Base-by-base conservation (phyloP, 2,329 filamentous ascomycete species). In the Mariannaea sp. region DNA sequence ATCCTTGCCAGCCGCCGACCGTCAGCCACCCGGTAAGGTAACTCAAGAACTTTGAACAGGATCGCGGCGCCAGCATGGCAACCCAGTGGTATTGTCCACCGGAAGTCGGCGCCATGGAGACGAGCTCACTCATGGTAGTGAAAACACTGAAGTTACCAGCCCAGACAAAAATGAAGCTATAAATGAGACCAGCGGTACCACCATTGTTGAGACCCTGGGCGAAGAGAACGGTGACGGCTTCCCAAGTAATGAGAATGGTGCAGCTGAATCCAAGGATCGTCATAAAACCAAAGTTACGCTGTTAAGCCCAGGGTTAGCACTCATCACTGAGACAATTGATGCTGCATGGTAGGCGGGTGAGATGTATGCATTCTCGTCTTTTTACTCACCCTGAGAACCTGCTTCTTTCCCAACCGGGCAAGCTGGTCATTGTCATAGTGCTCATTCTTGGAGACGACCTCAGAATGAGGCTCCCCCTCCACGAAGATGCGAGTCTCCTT, bases 31-130 rank as follows among this genome's bases (percentile, higher is more conserved):
- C 74, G 55, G 62, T 64, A 5, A 79, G 68, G 61, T 84, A 85
- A 57, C 80, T 83, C 5, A 84, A 69, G 43, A 80, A 77, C 51
- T 78, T 80, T 57, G 82, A 77, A 24, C 73, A 74, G 14, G 69
- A 70, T 1, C 67, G 68, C 1, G 80, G 77, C 2, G 68, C 77
- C 49, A 84, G 75, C 58, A 81, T 77, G 1, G 77, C 80, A 0
- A 84, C 80, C 80, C 81, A 84, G 62, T 84, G 80, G 57, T 85
- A 85, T 67, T 86, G 81, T 7, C 82, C 82, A 39, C 81, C 82
- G 0, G 79, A 51, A 60, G 83, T 62, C 62, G 81, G 59, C 55
- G 80, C 74, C 71, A 78, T 77, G 0, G 74, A 77, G 1, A 73
- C 73, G 56, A 77, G 71, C 64, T 78, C 76, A 10, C 63, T 67